A percentile compares a stretch with the other conserved stretches of the same genome.
phyloP scores from a whole-genome alignment of 768 basidiomycete species.

The Mycena pura region DNA sequence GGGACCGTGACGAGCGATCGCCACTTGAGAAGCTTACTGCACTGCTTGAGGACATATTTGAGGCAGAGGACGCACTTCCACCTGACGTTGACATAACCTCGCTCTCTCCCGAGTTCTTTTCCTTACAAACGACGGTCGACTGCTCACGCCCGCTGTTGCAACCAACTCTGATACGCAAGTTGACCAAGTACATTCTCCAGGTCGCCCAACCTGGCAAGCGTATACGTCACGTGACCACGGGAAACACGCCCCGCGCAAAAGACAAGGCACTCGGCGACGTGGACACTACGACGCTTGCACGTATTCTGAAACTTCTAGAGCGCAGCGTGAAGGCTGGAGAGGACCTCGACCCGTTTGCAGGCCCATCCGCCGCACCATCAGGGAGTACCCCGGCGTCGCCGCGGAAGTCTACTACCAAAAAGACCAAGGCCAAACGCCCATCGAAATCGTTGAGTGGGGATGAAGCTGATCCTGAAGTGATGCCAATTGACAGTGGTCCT shows the following conservation, averaged over 20 bases:
- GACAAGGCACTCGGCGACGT: constrained; percentile 69
- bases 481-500: constrained; percentile 31
- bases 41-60: constrained; percentile 85
- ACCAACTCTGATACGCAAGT: constrained; percentile 64
- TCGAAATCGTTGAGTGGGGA: constrained; percentile 54
- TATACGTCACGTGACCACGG: constrained; percentile 51
- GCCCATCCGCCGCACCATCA: constrained; percentile 22
- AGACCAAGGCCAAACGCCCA: constrained; percentile 45
- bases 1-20: constrained; percentile 80
- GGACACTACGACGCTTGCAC: constrained; percentile 64
- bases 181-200: constrained; percentile 72
- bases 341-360: constrained; percentile 73
- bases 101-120: constrained; percentile 70
- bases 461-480: constrained; percentile 41
- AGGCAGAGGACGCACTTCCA: constrained; percentile 76
- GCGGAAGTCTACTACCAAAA: constrained; percentile 40
- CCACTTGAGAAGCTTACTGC: constrained; percentile 80
- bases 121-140: constrained; percentile 58
- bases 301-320: constrained; percentile 80
- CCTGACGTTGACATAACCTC: constrained; percentile 57
- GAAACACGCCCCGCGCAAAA: constrained; percentile 54
- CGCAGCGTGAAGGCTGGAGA: constrained; percentile 80
- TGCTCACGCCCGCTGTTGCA: constrained; percentile 66
- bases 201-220: constrained; percentile 74
- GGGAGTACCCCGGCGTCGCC: constrained; percentile 46